These are phyloP conservation scores for Sporothrix sp. DNA, from an alignment of 2,329 filamentous ascomycete species.

Conservation along the genomic window DNA sequence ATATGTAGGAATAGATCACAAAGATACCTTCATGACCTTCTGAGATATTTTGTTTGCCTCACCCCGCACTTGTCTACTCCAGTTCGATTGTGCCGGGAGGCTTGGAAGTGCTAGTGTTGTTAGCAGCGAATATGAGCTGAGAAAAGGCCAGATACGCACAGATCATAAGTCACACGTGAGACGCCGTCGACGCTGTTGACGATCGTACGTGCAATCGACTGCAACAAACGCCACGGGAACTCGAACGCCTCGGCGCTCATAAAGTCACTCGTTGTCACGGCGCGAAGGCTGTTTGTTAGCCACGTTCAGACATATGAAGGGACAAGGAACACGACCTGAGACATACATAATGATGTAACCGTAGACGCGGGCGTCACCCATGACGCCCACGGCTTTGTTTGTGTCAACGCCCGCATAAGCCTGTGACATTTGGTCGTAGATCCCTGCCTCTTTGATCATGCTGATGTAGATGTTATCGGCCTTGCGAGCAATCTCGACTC, in stretches of 20 bases:
- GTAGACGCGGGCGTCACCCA: constrained; percentile 28
- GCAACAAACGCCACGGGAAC: constrained; percentile 56
- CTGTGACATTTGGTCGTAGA: constrained; percentile 52
- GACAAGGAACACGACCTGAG: no score
- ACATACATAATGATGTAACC: constrained; percentile 20
- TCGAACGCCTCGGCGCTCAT: constrained; percentile 66
- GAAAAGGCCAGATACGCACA: constrained; percentile 13
- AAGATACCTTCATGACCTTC: no score
- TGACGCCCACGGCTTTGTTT: constrained; percentile 33
- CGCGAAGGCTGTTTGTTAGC: constrained; percentile 28
- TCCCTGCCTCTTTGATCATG: constrained; percentile 60
- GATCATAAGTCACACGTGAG: constrained; percentile 59
- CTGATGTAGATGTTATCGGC: constrained; percentile 71
- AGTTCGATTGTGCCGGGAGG: constrained; percentile 62
- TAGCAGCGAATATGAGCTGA: neutral
- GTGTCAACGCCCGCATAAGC: constrained; percentile 38
- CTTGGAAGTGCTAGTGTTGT: constrained; percentile 39
- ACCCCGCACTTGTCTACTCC: no score
- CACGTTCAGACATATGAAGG: neutral
- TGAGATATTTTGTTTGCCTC: no score
- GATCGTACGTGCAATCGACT: constrained; percentile 55
- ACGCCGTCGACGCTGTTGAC: constrained; percentile 69
- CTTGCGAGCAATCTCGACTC: constrained; percentile 67
- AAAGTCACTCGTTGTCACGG: constrained; percentile 48
- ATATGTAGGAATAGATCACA: no score